Evolutionary conservation across 208 protist genomes (phyloP).

Genomic region (Trichomonas vaginalis): DNA sequence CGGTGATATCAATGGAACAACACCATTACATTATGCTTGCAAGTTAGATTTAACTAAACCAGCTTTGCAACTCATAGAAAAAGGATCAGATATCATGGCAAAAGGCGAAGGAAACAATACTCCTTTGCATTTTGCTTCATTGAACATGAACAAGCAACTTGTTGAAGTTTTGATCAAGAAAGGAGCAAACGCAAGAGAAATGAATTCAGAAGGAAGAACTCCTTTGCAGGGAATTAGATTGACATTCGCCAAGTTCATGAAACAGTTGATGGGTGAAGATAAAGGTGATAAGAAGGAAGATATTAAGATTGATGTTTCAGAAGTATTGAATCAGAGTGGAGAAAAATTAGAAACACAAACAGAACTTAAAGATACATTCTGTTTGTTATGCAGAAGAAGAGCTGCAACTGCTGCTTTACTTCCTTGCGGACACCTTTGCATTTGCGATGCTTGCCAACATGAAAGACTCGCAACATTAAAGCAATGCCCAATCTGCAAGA

Average conservation of each 20-base stretch:
- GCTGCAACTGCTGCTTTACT: not conserved
- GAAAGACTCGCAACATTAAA: not conserved
- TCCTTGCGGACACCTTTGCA: not conserved
- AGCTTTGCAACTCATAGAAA: not conserved
- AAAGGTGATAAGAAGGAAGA: not conserved
- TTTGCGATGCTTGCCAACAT: not conserved
- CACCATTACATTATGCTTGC: not conserved
- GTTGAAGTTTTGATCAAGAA: not conserved
- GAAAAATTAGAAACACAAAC: not conserved
- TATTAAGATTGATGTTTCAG: not conserved
- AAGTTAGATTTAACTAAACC: not conserved
- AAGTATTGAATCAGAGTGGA: not conserved
- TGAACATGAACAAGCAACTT: not conserved
- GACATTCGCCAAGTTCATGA: not conserved
- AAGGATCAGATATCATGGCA: not conserved
- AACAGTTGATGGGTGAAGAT: not conserved
- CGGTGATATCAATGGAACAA: not conserved
- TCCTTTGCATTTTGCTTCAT: not conserved
- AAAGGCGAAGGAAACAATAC: not conserved
- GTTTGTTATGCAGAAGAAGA: not conserved
- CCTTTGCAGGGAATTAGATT: not conserved
- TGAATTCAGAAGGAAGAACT: not conserved
- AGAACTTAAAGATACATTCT: not conserved
- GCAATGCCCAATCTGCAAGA: not conserved
- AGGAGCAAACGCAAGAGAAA: not conserved